Conservation (phyloP, 345 rosid genomes). For the Populus alba region DNA sequence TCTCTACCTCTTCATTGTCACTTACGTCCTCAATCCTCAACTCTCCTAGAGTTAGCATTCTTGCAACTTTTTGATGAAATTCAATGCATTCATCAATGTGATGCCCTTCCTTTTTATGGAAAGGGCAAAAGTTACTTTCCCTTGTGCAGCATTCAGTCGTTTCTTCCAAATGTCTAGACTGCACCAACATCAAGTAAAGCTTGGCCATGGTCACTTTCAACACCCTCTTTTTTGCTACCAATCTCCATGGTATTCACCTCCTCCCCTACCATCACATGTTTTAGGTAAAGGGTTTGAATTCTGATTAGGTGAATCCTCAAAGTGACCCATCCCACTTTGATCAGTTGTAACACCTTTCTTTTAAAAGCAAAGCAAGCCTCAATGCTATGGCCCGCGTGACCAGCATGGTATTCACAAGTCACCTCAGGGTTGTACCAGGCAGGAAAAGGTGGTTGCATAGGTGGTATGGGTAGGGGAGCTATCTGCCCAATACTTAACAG, state of each 20-base stretch:
- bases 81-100: background rate
- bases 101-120: background rate
- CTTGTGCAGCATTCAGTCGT: rapidly evolving
- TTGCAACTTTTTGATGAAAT: too few relatives aligned
- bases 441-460: background rate
- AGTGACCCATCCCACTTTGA: background rate
- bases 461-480: background rate
- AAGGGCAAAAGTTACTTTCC: background rate
- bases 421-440: rapidly evolving
- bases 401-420: background rate
- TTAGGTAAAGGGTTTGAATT: background rate
- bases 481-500: too few relatives aligned
- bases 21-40: rapidly evolving
- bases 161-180: rapidly evolving
- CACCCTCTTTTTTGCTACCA: rapidly evolving
- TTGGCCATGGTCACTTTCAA: rapidly evolving
- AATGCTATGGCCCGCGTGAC: background rate
- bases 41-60: background rate
- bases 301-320: too few relatives aligned
- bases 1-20: rapidly evolving
- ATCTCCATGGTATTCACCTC: background rate
- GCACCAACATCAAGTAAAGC: background rate
- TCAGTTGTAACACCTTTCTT: rapidly evolving
- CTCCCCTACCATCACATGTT: rapidly evolving
- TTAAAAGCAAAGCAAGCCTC: rapidly evolving